A percentile compares a stretch with the other conserved stretches of the same genome.
Evolutionary conservation across 306 rosid genomes (phyloP).

Genomic region (Oemleria cerasiformis): DNA sequence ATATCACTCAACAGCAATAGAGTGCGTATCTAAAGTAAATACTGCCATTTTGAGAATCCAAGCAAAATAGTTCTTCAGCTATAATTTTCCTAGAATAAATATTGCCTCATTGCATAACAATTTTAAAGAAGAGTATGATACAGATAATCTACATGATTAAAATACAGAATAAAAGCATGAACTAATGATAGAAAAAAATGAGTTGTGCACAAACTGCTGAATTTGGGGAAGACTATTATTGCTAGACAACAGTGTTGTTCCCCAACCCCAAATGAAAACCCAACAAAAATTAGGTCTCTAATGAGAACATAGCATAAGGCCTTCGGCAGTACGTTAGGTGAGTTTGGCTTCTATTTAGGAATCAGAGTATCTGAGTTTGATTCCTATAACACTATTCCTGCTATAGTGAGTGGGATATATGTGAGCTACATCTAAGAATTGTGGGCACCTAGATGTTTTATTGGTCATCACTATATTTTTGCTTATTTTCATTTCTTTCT

Average conservation of each 20-base stretch:
- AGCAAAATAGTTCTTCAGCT: not conserved
- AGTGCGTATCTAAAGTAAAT: not conserved
- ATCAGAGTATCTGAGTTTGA: too few species aligned
- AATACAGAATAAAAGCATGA: not conserved
- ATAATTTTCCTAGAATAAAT: not conserved
- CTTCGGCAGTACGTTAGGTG: too few species aligned
- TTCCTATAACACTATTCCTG: too few species aligned
- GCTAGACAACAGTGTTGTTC: not conserved
- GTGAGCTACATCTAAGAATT: too few species aligned
- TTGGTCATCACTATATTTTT: too few species aligned
- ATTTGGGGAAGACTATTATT: not conserved
- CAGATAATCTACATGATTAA: not conserved
- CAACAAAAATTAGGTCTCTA: conserved; percentile 11
- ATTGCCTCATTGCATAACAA: not conserved
- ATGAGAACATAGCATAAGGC: not conserved
- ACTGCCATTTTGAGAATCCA: not conserved
- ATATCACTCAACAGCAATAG: not conserved
- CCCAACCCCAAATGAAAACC: conserved; percentile 7
- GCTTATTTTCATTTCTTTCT: too few species aligned
- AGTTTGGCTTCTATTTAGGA: too few species aligned
- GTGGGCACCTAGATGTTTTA: too few species aligned
- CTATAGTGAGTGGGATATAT: too few species aligned
- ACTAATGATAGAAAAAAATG: not conserved
- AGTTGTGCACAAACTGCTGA: not conserved
- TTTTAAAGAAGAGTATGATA: not conserved